phyloP scores from a whole-genome alignment of 106 monocot species.

The Cymbidium sinense region DNA sequence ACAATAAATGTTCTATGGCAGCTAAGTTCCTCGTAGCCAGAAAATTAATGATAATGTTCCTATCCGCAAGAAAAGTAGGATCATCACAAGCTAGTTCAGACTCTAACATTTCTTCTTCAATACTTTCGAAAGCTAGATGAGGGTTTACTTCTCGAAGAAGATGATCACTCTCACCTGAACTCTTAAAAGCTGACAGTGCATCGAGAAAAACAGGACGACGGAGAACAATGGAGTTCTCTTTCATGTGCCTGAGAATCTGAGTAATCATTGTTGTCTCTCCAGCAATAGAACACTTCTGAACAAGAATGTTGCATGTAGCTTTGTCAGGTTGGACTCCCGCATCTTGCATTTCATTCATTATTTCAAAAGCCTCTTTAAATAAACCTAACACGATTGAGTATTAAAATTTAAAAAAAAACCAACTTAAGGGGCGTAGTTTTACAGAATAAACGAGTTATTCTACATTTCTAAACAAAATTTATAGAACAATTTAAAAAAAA shows the following conservation, averaged over 20 bases:
- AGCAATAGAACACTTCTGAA: slow-evolving; percentile 60
- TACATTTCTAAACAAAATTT: too few relatives aligned
- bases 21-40: slow-evolving; percentile 40
- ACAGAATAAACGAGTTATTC: not conserved
- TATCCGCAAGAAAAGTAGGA: slow-evolving; percentile 29
- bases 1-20: slow-evolving; percentile 49
- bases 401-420: not conserved
- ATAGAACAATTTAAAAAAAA: too few relatives aligned
- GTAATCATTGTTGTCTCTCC: slow-evolving; percentile 49
- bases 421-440: not conserved
- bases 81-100: slow-evolving; percentile 19
- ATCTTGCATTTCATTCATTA: slow-evolving; percentile 67
- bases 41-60: slow-evolving; percentile 42
- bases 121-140: slow-evolving; percentile 60
- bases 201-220: slow-evolving; percentile 66
- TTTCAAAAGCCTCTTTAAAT: slow-evolving; percentile 55
- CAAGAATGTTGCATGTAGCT: slow-evolving; percentile 78
- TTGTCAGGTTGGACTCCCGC: slow-evolving; percentile 67
- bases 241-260: slow-evolving; percentile 70
- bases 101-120: slow-evolving; percentile 22
- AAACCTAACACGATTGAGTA: slow-evolving; percentile 36
- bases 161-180: slow-evolving; percentile 31
- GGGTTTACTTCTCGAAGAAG: slow-evolving; percentile 81
- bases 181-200: slow-evolving; percentile 54
- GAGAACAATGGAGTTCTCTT: slow-evolving; percentile 62